Conservation (phyloP, 495 filamentous ascomycete genomes). For the Mycothermus thermophilus region DNA sequence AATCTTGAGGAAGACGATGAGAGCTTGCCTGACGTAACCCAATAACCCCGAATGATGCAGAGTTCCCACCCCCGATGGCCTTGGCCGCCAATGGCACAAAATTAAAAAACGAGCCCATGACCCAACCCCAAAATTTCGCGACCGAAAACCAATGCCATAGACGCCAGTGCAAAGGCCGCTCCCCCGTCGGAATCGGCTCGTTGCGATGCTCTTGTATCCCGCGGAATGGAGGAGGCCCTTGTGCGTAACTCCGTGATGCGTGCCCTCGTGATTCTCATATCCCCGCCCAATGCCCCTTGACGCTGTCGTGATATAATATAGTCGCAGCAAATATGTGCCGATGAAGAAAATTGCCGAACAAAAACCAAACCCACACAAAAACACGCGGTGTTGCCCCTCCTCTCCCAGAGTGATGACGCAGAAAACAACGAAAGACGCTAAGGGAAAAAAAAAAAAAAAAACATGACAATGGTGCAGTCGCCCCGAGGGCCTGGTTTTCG, state of each 20-base stretch:
- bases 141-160: slow-evolving; percentile 23
- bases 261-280: slow-evolving; percentile 8
- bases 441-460: slow-evolving; percentile 5
- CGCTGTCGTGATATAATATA: slow-evolving; percentile 22
- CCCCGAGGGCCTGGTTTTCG: neutral
- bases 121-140: slow-evolving; percentile 1
- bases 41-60: slow-evolving; percentile 22
- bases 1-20: slow-evolving; percentile 52
- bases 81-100: slow-evolving; percentile 1
- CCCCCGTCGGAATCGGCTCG: slow-evolving; percentile 9
- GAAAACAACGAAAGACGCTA: slow-evolving; percentile 14
- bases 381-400: slow-evolving; percentile 12
- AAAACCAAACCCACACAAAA: too few species aligned
- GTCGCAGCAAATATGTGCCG: slow-evolving; percentile 18
- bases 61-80: slow-evolving; percentile 7
- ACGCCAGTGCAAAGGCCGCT: slow-evolving; percentile 17
- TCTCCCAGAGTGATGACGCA: slow-evolving; percentile 5
- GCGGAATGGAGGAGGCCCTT: slow-evolving; percentile 7
- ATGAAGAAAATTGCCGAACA: too few species aligned
- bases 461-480: slow-evolving; percentile 1
- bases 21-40: slow-evolving; percentile 43
- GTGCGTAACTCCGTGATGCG: slow-evolving; percentile 6
- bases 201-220: slow-evolving; percentile 17
- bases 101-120: too few species aligned
- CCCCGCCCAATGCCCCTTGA: slow-evolving; percentile 12